A percentile compares a stretch with the other conserved stretches of the same genome.
phyloP scores from a whole-genome alignment of 75 land plant genomes.

The Pseudotsuga menziesii region DNA sequence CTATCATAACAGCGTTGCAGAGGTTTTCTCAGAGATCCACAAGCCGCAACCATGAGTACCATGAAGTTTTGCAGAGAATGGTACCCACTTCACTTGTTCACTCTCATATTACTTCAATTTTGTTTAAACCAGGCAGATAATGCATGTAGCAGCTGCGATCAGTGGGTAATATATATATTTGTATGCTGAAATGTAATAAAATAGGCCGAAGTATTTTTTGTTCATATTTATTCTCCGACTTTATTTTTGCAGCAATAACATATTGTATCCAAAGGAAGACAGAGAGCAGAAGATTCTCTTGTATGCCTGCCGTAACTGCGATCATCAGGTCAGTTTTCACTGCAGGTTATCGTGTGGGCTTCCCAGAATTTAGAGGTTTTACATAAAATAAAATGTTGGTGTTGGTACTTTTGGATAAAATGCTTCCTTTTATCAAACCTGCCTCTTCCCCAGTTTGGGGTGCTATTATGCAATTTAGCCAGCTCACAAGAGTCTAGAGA shows the following conservation, averaged over 20 bases:
- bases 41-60: slow-evolving; percentile 15
- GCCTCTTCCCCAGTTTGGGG: too few relatives aligned
- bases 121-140: background rate
- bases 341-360: too few relatives aligned
- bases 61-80: slow-evolving; percentile 29
- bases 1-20: too few relatives aligned
- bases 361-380: too few relatives aligned
- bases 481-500: too few relatives aligned
- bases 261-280: slow-evolving; percentile 87
- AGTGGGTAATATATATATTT: background rate
- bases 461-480: too few relatives aligned
- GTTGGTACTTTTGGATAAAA: too few relatives aligned
- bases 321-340: slow-evolving; percentile 66
- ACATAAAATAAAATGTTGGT: too few relatives aligned
- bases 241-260: slow-evolving; percentile 65
- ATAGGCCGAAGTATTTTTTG: background rate
- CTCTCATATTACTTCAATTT: too few relatives aligned
- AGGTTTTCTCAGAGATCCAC: too few relatives aligned
- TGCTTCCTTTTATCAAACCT: too few relatives aligned
- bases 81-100: background rate
- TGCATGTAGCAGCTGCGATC: too few relatives aligned
- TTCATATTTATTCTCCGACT: background rate
- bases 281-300: slow-evolving; percentile 74
- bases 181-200: background rate
- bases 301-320: slow-evolving; percentile 90